These are phyloP conservation scores for Pseudozyma sp. DNA, from an alignment of 1,284 basidiomycete species.

Conservation along the genomic window DNA sequence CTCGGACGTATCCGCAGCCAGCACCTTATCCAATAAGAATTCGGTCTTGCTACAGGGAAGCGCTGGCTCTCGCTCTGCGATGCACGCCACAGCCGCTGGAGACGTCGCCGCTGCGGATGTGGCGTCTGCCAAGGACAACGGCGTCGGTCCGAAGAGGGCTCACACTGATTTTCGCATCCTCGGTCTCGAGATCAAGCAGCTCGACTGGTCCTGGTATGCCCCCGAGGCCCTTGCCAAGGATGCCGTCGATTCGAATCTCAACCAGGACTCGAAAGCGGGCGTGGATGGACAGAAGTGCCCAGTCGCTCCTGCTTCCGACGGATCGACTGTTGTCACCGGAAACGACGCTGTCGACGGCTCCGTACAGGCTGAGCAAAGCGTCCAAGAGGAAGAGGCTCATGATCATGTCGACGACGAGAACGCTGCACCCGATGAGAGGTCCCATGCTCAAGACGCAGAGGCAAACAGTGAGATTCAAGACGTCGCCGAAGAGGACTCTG, in stretches of 20 bases:
- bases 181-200: slow-evolving; percentile 49
- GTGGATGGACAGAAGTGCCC: slow-evolving; percentile 1
- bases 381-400: neutral
- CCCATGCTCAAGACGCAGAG: slow-evolving; percentile 3
- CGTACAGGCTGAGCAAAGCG: neutral
- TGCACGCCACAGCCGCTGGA: neutral
- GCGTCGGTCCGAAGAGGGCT: slow-evolving; percentile 19
- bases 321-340: neutral
- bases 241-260: neutral
- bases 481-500: neutral
- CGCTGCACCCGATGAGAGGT: neutral
- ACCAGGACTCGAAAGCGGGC: slow-evolving; percentile 4
- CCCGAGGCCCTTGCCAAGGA: slow-evolving; percentile 11
- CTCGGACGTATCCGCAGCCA: neutral
- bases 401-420: slow-evolving; percentile 1
- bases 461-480: slow-evolving; percentile 3
- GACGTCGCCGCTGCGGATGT: neutral
- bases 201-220: slow-evolving; percentile 54
- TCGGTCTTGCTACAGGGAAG: slow-evolving; percentile 5
- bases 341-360: neutral
- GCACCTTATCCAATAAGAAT: neutral
- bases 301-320: neutral
- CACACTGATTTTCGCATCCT: slow-evolving; percentile 57
- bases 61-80: slow-evolving; percentile 4
- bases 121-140: slow-evolving; percentile 1